These are phyloP conservation scores for Chytriomyces confervae DNA, from an alignment of 192 early-diverging fungal species.

Conservation along the genomic window DNA sequence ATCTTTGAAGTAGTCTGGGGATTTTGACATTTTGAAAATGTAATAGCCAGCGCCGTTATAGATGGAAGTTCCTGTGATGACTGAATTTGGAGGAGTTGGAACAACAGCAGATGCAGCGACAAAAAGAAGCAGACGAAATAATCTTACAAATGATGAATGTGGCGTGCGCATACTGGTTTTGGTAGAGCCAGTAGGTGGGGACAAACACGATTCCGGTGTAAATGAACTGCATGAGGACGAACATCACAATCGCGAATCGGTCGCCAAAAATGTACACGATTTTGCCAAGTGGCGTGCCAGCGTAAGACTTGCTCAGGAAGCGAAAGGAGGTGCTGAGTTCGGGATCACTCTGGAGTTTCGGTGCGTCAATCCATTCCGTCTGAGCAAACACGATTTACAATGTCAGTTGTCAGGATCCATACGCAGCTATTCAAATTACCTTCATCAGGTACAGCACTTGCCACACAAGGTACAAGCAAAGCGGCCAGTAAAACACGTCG, in stretches of 20 bases:
- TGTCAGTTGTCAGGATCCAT: neutral
- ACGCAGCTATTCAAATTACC: neutral
- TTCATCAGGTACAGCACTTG: constrained; percentile 29
- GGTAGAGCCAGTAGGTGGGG: constrained; percentile 11
- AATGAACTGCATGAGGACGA: constrained; percentile 28
- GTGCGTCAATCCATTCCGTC: constrained; percentile 26
- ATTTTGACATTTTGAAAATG: constrained; percentile 16
- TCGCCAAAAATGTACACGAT: constrained; percentile 12
- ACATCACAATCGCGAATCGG: constrained; percentile 10
- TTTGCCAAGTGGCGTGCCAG: constrained; percentile 9
- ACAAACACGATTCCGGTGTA: constrained; percentile 29
- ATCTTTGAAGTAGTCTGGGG: neutral
- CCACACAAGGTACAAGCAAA: constrained; percentile 20
- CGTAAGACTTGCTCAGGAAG: constrained; percentile 4
- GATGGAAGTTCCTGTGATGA: constrained; percentile 15
- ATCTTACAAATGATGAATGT: constrained; percentile 20
- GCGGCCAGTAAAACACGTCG: constrained; percentile 8
- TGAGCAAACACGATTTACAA: neutral
- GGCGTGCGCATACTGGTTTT: neutral
- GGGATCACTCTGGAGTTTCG: constrained; percentile 8
- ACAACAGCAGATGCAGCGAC: no score
- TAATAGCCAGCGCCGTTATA: constrained; percentile 33
- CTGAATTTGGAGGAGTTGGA: neutral
- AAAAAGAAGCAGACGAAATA: neutral
- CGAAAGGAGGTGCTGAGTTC: constrained; percentile 27